Percentiles rank a stretch among this genome's conserved stretches.
These are phyloP conservation scores for Debaryomyces nepalensis DNA, from an alignment of 1,139 yeast genomes.

Conservation along the genomic window DNA sequence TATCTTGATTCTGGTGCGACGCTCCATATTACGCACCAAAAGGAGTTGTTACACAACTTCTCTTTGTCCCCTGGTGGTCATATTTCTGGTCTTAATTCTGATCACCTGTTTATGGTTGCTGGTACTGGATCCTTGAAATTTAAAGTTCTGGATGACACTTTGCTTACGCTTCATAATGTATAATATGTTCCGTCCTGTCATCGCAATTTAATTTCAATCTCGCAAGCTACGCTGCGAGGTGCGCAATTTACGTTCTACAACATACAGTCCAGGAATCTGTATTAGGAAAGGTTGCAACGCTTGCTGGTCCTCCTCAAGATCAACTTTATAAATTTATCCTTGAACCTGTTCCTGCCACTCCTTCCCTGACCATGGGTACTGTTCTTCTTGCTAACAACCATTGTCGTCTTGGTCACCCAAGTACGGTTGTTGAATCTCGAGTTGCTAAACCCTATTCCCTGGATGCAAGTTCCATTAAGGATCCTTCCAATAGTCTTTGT, in stretches of 20 bases:
- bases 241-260: background rate
- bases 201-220: background rate
- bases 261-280: background rate
- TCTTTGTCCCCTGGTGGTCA: background rate
- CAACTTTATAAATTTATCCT: background rate
- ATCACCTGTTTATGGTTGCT: background rate
- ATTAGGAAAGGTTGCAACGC: background rate
- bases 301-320: background rate
- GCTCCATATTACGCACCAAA: background rate
- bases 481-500: background rate
- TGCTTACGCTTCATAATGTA: background rate
- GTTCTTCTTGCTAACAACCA: background rate
- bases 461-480: background rate
- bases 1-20: constrained; percentile 1
- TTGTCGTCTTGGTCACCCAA: background rate
- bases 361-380: background rate
- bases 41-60: background rate
- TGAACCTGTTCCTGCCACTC: background rate
- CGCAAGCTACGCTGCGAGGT: background rate
- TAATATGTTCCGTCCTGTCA: background rate
- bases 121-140: background rate
- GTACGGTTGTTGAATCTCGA: background rate
- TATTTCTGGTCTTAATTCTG: background rate
- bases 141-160: background rate
- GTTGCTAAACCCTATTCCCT: background rate